Evolutionary conservation across 345 rosid genomes (phyloP).

Genomic region (Mangifera indica): DNA sequence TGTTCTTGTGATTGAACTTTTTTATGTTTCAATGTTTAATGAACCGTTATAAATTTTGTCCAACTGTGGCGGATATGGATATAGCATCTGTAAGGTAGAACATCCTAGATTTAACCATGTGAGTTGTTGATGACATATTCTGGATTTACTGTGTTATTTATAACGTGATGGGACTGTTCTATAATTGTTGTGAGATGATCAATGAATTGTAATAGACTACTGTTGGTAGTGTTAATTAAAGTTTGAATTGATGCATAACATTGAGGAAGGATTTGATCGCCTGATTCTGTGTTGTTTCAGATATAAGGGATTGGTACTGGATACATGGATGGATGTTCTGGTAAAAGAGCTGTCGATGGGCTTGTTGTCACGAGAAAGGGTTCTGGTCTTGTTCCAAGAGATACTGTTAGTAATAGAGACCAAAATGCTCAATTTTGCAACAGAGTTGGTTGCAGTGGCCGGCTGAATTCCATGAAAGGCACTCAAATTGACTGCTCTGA

Average conservation of each 20-base stretch:
- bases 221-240: too few relatives aligned
- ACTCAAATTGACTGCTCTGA: conserved; percentile 45
- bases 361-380: conserved; percentile 48
- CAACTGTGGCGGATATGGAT: not conserved
- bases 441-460: conserved; percentile 64
- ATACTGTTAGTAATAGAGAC: conserved; percentile 50
- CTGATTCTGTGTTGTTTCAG: conserved; percentile 30
- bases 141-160: not conserved
- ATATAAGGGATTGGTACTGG: conserved; percentile 18
- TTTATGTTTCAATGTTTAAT: not conserved
- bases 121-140: too few relatives aligned
- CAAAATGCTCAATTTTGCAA: conserved; percentile 57
- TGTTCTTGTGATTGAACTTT: not conserved
- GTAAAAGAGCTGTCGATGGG: conserved; percentile 56
- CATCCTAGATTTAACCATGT: not conserved
- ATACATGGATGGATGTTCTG: conserved; percentile 73
- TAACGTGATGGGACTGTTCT: not conserved
- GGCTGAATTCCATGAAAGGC: conserved; percentile 49
- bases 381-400: conserved; percentile 55
- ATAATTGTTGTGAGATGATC: not conserved
- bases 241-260: not conserved
- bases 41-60: not conserved
- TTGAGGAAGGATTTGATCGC: not conserved
- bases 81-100: too few relatives aligned
- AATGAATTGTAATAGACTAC: not conserved